These are phyloP conservation scores for Didymella exigua DNA, from an alignment of 2,329 filamentous ascomycete species.

Conservation along the genomic window DNA sequence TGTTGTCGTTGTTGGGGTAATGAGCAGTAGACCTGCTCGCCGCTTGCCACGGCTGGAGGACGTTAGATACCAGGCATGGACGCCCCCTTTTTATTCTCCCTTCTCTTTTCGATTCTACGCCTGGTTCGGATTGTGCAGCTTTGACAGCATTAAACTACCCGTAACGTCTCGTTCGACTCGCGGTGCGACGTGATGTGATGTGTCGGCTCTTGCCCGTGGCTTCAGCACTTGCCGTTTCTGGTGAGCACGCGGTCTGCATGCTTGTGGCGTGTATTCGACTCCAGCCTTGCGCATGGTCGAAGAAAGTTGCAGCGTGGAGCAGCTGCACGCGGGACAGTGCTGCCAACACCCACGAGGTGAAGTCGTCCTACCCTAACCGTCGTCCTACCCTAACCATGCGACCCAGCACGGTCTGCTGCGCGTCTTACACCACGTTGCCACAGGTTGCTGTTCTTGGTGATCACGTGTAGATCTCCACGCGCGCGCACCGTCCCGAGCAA, in stretches of 20 bases:
- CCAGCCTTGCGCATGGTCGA: conserved; percentile 14
- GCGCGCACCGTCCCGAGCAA: conserved; percentile 1
- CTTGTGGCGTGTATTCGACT: neutral
- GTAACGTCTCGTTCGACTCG: too few relatives aligned
- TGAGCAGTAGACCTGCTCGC: conserved; percentile 11
- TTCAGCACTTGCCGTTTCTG: conserved; percentile 30
- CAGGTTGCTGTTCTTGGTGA: neutral
- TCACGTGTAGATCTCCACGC: neutral
- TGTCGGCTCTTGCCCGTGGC: conserved; percentile 35
- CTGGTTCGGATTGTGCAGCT: conserved; percentile 8
- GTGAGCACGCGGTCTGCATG: conserved; percentile 15
- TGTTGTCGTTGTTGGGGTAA: neutral
- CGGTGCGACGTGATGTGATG: too few relatives aligned
- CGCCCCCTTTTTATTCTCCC: too few relatives aligned
- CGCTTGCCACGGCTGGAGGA: conserved; percentile 12
- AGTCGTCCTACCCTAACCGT: too few relatives aligned
- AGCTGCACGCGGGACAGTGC: conserved; percentile 1
- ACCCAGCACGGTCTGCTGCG: neutral
- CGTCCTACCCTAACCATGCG: too few relatives aligned
- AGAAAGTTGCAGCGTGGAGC: neutral
- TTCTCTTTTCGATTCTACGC: conserved; percentile 11
- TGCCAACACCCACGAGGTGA: neutral
- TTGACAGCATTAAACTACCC: conserved; percentile 16
- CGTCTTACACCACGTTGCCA: neutral
- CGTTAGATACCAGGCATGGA: conserved; percentile 16